Percentiles rank a stretch among this genome's conserved stretches.
phyloP scores from a whole-genome alignment of 129 eudicot genomes.

The Saussurea involucrata region DNA sequence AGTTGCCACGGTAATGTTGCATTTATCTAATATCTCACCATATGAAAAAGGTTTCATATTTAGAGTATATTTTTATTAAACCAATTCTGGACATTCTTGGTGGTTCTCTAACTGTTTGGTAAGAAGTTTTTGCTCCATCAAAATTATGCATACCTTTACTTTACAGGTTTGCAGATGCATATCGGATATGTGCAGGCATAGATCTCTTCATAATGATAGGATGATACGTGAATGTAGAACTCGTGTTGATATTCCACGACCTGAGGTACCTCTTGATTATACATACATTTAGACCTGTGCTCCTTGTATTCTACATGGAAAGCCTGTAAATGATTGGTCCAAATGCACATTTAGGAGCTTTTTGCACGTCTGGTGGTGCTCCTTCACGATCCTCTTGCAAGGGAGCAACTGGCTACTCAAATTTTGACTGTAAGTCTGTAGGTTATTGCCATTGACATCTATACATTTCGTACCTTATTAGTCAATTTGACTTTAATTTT shows the following conservation, averaged over 20 bases:
- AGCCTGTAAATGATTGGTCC: neutral
- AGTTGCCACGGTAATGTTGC: constrained; percentile 76
- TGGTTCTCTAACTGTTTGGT: neutral
- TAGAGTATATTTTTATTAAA: neutral
- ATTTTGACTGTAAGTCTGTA: constrained; percentile 60
- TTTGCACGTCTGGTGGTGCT: constrained; percentile 93
- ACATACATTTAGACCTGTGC: neutral
- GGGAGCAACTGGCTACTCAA: constrained; percentile 92
- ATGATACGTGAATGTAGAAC: constrained; percentile 83
- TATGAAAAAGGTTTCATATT: neutral
- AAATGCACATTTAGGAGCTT: constrained; percentile 59
- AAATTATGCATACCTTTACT: neutral
- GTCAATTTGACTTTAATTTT: neutral
- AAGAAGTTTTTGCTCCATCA: constrained; percentile 6
- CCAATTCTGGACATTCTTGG: neutral
- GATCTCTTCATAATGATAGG: constrained; percentile 48
- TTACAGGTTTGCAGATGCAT: constrained; percentile 98
- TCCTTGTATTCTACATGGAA: constrained; percentile 8
- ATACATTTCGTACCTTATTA: neutral
- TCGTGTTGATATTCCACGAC: constrained; percentile 82
- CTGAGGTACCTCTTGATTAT: constrained; percentile 59
- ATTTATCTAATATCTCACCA: neutral
- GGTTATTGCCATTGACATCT: neutral
- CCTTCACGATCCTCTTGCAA: constrained; percentile 92
- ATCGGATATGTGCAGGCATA: constrained; percentile 84